Base-by-base conservation (phyloP, 108 stramenopile genomes). In the Cyclotella sp. region DNA sequence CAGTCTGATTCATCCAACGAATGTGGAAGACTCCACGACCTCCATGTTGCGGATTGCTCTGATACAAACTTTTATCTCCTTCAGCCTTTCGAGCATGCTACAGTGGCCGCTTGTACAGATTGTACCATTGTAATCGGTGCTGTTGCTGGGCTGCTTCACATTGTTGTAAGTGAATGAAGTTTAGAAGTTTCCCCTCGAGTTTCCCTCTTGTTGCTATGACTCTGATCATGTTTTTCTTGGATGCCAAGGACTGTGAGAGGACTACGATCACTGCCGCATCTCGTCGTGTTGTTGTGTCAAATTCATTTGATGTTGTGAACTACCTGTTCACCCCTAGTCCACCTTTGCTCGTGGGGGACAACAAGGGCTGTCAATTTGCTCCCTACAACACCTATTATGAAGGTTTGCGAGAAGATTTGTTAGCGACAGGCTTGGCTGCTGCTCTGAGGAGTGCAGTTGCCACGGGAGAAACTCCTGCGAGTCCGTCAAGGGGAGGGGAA, bases 81-180 rank as follows among this genome's bases (percentile, higher is more conserved):
- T 21, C 93, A 90, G 51, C 91, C 97, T 9, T 95, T 96, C 46
- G 90, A 96, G 60, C 92, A 93, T 53, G 97, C 92, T 7, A 95
- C 93, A 5, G 90, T 97, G 39, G 82, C 92, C 9, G 91, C 88
- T 9, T 95, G 95, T 70, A 91, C 92, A 8, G 95, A 93, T 62
- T 96, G 97, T 70, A 97, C 97, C n/a, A 94, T 97, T 46, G 97
- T 97, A 46, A 79, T 97, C n/a, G 97, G 97, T n/a, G 95, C 95
- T 29, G 95, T 95, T 3, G 94, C 97, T 14, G 95, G 95, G 11
- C 78, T 95, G 53, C 76, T 95, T 18, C 88, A 95, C 61, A 87
- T 95, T 13, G 88, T 95, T 44, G 63, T 64, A 64, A 64, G 63
- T 45, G 14, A 8, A 45, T 61, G 40, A 39, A 62, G 3, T 7